These are phyloP conservation scores for Cupressus sempervirens DNA, from an alignment of 75 land plant genomes.

Conservation along the genomic window DNA sequence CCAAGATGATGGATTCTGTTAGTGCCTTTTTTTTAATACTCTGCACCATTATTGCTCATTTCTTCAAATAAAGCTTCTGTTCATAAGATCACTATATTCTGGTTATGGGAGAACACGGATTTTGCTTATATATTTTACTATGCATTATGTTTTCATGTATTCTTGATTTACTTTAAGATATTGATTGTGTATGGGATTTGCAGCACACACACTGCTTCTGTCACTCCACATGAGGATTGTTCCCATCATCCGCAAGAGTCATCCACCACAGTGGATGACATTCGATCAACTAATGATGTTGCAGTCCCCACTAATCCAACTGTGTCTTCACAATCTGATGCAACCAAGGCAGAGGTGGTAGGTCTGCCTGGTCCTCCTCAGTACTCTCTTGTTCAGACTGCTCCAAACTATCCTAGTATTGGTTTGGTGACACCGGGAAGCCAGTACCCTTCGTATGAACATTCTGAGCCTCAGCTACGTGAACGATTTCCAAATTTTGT, in stretches of 20 bases:
- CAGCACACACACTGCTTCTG: slow-evolving; percentile 33
- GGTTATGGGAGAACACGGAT: not conserved
- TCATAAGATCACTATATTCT: not conserved
- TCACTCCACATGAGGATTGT: slow-evolving; percentile 37
- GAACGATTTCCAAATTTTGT: slow-evolving; percentile 49
- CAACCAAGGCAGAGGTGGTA: slow-evolving; percentile 29
- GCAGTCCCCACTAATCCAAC: slow-evolving; percentile 10
- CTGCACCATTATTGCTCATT: not conserved
- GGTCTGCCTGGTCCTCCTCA: slow-evolving; percentile 45
- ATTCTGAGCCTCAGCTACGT: slow-evolving; percentile 48
- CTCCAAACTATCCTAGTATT: slow-evolving; percentile 51
- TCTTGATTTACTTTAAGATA: not conserved
- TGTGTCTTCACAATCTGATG: slow-evolving; percentile 28
- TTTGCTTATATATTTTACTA: not conserved
- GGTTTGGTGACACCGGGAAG: slow-evolving; percentile 51
- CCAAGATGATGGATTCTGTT: not conserved
- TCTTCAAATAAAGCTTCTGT: not conserved
- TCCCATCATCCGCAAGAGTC: slow-evolving; percentile 34
- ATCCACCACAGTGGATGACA: slow-evolving; percentile 24
- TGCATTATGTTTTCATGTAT: not conserved
- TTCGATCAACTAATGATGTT: slow-evolving; percentile 23
- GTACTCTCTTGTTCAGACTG: slow-evolving; percentile 28
- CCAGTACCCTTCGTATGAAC: slow-evolving; percentile 41
- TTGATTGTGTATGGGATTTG: slow-evolving; percentile 1
- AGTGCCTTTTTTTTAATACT: not conserved